phyloP scores from a whole-genome alignment of 495 filamentous ascomycete species.

The Daldinia vernicosa region DNA sequence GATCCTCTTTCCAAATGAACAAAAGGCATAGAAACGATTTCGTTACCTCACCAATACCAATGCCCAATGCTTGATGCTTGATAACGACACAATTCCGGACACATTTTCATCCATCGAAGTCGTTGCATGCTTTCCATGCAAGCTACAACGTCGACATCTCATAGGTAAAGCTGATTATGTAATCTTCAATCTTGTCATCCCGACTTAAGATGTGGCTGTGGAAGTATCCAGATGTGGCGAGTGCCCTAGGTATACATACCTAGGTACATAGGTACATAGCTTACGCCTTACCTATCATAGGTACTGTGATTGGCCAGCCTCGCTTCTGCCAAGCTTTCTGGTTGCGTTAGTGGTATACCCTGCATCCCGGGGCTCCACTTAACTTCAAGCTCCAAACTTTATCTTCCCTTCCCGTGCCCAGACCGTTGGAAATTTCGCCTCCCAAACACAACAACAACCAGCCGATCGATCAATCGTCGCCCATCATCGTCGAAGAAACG shows the following conservation, averaged over 20 bases:
- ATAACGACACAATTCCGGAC: too few species aligned
- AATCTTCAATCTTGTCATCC: background rate
- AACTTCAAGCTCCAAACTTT: constrained; percentile 30
- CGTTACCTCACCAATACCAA: too few species aligned
- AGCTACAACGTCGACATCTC: too few species aligned
- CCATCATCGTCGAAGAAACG: background rate
- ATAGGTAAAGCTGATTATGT: background rate
- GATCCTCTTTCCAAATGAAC: too few species aligned
- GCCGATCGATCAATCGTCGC: background rate
- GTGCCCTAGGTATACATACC: background rate
- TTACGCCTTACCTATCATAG: background rate
- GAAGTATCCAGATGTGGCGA: constrained; percentile 38
- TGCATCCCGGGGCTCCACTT: constrained; percentile 15
- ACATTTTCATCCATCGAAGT: too few species aligned
- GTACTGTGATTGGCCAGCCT: constrained; percentile 27
- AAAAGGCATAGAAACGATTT: too few species aligned
- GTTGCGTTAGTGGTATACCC: background rate
- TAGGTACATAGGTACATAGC: too few species aligned
- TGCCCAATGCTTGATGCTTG: too few species aligned
- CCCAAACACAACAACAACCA: constrained; percentile 14
- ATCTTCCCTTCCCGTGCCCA: constrained; percentile 6
- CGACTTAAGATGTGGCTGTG: constrained; percentile 19
- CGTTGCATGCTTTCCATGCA: too few species aligned
- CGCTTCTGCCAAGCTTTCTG: constrained; percentile 10
- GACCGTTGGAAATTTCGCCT: constrained; percentile 15